These are phyloP conservation scores for Pascua guehoae DNA, from an alignment of 1,284 basidiomycete genomes.

Conservation along the genomic window DNA sequence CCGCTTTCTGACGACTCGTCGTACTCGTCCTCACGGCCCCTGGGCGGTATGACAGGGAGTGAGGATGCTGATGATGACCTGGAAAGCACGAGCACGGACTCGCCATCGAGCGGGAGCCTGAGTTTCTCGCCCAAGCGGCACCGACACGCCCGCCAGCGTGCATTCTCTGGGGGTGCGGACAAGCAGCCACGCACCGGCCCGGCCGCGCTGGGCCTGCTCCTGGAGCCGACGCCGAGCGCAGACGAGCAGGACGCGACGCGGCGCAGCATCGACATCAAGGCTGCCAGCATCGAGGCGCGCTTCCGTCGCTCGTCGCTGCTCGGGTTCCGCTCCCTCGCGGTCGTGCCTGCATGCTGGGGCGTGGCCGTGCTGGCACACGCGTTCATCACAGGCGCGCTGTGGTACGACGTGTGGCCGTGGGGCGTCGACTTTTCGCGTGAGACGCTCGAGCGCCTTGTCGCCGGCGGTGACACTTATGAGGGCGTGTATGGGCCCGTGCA, in stretches of 20 bases:
- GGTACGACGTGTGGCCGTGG: constrained; percentile 44
- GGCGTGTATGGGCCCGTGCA: constrained; percentile 25
- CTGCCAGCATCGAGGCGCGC: constrained; percentile 26
- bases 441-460: constrained; percentile 35
- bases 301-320: constrained; percentile 31
- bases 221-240: constrained; percentile 9
- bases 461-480: constrained; percentile 19
- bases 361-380: constrained; percentile 33
- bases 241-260: constrained; percentile 6
- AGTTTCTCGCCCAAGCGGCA: constrained; percentile 35
- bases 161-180: background rate
- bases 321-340: constrained; percentile 33
- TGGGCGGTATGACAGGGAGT: constrained; percentile 28
- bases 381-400: constrained; percentile 30
- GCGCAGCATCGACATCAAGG: constrained; percentile 8
- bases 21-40: constrained; percentile 19
- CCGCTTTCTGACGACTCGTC: constrained; percentile 7
- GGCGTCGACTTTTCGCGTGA: constrained; percentile 40
- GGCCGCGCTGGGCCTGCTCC: constrained; percentile 6
- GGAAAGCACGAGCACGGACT: constrained; percentile 26
- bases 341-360: constrained; percentile 42
- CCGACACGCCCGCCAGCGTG: background rate
- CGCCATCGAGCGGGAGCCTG: constrained; percentile 36
- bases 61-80: constrained; percentile 46
- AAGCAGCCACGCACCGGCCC: background rate